These are phyloP conservation scores for Amanita pseudoporphyria DNA, from an alignment of 768 basidiomycete species.

Conservation along the genomic window DNA sequence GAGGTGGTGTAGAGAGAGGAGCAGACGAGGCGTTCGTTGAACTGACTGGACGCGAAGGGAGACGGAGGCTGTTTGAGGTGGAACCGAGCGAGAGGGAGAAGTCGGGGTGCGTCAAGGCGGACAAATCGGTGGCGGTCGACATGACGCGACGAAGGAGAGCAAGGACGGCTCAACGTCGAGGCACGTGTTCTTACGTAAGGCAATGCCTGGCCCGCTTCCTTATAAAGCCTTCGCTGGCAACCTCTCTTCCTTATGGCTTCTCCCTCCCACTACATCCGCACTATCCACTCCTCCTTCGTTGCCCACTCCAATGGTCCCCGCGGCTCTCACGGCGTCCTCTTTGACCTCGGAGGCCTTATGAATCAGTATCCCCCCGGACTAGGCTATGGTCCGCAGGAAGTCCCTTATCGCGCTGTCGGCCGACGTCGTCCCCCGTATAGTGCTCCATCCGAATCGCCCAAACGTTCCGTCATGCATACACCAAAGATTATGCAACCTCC, in stretches of 20 bases:
- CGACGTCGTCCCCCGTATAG: conserved; percentile 18
- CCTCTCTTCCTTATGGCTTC: conserved; percentile 11
- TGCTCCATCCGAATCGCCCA: conserved; percentile 11
- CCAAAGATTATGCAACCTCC: neutral
- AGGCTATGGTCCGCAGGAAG: conserved; percentile 7
- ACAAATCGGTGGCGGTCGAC: conserved; percentile 1
- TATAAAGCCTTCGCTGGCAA: conserved; percentile 1
- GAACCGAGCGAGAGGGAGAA: conserved; percentile 4
- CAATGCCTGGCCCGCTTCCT: neutral
- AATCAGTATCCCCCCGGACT: conserved; percentile 17
- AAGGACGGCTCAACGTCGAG: neutral
- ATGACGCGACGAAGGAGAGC: neutral
- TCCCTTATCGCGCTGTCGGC: conserved; percentile 19
- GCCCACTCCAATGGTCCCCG: conserved; percentile 17
- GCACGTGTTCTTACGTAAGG: conserved; percentile 1
- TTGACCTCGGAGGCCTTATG: conserved; percentile 15
- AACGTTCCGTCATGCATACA: neutral
- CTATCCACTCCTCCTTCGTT: conserved; percentile 31
- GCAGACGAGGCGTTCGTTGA: conserved; percentile 45
- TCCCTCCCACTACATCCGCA: conserved; percentile 29
- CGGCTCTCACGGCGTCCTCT: conserved; percentile 14
- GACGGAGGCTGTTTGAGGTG: neutral
- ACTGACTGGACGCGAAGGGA: conserved; percentile 15
- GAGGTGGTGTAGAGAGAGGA: conserved; percentile 40
- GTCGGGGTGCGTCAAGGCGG: neutral